These are phyloP conservation scores for Rhododendron williamsianum DNA, from an alignment of 148 eudicot genomes.

Conservation along the genomic window DNA sequence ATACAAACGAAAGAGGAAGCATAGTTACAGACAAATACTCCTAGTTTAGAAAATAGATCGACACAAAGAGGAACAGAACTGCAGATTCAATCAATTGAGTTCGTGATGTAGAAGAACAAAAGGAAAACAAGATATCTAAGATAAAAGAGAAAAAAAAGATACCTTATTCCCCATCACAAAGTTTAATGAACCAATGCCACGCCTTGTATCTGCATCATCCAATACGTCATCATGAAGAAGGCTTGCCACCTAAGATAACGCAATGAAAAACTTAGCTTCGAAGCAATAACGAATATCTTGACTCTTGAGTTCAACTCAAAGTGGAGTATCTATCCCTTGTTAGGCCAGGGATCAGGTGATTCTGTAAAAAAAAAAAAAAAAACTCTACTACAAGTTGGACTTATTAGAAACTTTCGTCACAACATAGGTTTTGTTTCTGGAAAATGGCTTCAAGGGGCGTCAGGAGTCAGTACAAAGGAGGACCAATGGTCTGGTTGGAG, in stretches of 20 bases:
- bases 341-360: background rate
- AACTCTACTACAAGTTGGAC: background rate
- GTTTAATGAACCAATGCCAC: constrained; percentile 76
- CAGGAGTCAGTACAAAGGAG: background rate
- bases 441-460: background rate
- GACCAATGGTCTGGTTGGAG: background rate
- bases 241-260: constrained; percentile 73
- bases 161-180: constrained; percentile 84
- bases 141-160: constrained; percentile 5
- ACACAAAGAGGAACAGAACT: background rate
- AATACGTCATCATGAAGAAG: constrained; percentile 98
- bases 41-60: background rate
- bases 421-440: background rate
- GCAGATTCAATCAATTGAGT: background rate
- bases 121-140: background rate
- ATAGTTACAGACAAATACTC: background rate
- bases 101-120: background rate
- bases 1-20: background rate
- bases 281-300: background rate
- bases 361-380: background rate
- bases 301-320: constrained; percentile 4
- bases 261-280: background rate
- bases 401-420: background rate
- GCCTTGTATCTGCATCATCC: constrained; percentile 98
- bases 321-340: background rate